Evolutionary conservation across 1,284 basidiomycete genomes (phyloP).

Genomic region (Paramarasmius palmivorus): DNA sequence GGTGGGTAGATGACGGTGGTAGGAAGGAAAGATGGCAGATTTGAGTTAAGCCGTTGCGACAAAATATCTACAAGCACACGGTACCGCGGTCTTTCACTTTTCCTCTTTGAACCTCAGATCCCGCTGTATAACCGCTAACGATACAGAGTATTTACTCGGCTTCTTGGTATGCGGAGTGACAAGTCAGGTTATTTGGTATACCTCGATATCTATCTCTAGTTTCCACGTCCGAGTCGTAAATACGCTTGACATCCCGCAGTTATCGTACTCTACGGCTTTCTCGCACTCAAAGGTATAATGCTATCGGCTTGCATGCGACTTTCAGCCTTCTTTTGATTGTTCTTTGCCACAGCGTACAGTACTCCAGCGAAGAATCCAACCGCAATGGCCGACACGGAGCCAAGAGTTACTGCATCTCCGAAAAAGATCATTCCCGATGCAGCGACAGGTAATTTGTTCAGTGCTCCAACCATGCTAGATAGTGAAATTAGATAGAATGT

Average conservation of each 20-base stretch:
- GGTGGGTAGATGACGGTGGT: no score
- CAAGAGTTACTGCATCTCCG: slow-evolving; percentile 84
- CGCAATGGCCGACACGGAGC: slow-evolving; percentile 85
- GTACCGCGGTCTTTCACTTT: no score
- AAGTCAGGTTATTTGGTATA: background rate
- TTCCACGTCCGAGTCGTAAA: background rate
- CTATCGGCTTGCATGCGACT: slow-evolving; percentile 42
- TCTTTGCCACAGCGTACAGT: slow-evolving; percentile 89
- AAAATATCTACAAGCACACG: no score
- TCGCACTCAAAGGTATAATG: slow-evolving; percentile 60
- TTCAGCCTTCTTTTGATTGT: slow-evolving; percentile 79
- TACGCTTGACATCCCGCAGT: slow-evolving; percentile 8
- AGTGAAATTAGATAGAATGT: slow-evolving; percentile 5
- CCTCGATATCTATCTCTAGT: background rate
- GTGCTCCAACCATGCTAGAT: slow-evolving; percentile 92
- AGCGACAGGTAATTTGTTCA: slow-evolving; percentile 98
- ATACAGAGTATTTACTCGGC: no score
- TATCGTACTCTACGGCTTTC: slow-evolving; percentile 38
- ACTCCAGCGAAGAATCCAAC: slow-evolving; percentile 93
- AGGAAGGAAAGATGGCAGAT: no score
- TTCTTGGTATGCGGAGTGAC: no score
- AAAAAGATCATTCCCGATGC: slow-evolving; percentile 97
- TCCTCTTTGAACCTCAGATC: no score
- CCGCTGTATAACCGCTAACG: no score
- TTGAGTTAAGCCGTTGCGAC: no score